Base-by-base conservation (phyloP, 352 stramenopile genomes). In the Phytophthora fragariaefolia region DNA sequence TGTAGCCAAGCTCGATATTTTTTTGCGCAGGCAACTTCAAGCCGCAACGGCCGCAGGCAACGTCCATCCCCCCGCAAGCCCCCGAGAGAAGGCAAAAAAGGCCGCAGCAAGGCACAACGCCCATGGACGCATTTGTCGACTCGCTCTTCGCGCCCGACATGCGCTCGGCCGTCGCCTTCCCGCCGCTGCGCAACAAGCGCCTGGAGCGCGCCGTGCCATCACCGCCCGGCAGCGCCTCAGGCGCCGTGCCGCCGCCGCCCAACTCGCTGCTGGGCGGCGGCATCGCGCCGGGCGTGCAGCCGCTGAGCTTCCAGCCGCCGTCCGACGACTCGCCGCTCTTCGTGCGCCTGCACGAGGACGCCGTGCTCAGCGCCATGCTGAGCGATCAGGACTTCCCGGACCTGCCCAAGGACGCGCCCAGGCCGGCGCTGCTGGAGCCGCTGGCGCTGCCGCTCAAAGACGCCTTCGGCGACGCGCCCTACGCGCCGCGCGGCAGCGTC, bases 101-200 rank as follows among this genome's bases (percentile, higher is more conserved):
- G n/a, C n/a, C n/a, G n/a, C n/a, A n/a, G 15, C 17, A 15, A 43
- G 12, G 30, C 38, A 17, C 40, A 3, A 18, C 12, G 18, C 12
- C 47, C 58, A 90, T 90, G 79, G 81, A 90, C 62, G 78, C 81
- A 79, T 90, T 90, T 79, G 77, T 90, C 32, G 77, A 90, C 72
- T 90, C 81, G 65, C 73, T 90, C 9, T 85, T 87, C 30, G 51
- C 74, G 24, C 70, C 81, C 42, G 75, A 87, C 59, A 80, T 89
- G 69, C 74, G 74, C 20, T 76, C 75, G 9, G 54, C 56, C 36
- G 30, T 63, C 36, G 42, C 24, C 34, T 26, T 46, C 10, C 24
- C 40, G 27, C 22, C 47, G 30, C 45, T 61, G 53, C 45, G n/a
- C n/a, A n/a, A n/a, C 20, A 18, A 24, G n/a, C 40, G 7, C 40